Base-by-base conservation (phyloP, 1,139 yeast species). In the Yamadazyma sp. region DNA sequence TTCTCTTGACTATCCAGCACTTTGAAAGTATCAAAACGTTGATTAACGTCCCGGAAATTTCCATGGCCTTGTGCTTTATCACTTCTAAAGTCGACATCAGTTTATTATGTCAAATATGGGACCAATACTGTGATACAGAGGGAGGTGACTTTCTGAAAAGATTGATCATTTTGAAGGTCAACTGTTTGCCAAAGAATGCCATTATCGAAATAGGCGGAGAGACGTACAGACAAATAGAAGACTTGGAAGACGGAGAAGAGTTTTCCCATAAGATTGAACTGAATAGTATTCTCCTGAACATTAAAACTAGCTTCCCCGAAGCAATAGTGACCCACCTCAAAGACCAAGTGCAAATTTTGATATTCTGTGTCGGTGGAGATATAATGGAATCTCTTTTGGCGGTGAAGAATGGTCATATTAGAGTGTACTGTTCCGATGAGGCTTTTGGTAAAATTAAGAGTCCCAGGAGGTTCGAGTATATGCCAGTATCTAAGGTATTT, bases 191-290 rank as follows among this genome's bases (percentile, higher is more conserved):
- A 1, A 77, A 78, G 36, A 70, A 71, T 27, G 94, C 96, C 0
- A 55, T 59, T 11, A 76, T 85, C 15, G 98, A 91, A 62, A 87
- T 96, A 94, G 78, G 86, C 31, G 91, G 89, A 1, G 50, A 74
- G 5, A 59, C 78, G 6, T 78, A 66, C 48, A 69, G 69, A 42
- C 61, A 63, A 23, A 36, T 63, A 3, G 59, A 54, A 2, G 62
- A 56, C 2, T 54, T 65, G 54, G 67, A 72, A 38, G 77, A 71
- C 28, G 75, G 73, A 36, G 58, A 58, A 25, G 73, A 69, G 18
- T 75, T 66, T 10, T 67, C 59, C 14, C 69, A 62, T 17, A 40
- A 34, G 17, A 17, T 28, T 9, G 64, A 55, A 5, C 47, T 39
- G 4, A 42, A 39, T 17, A 40, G 36, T 24, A 34, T 32, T 8